phyloP scores from a whole-genome alignment of 495 filamentous ascomycete genomes.

The Xylaria curta region DNA sequence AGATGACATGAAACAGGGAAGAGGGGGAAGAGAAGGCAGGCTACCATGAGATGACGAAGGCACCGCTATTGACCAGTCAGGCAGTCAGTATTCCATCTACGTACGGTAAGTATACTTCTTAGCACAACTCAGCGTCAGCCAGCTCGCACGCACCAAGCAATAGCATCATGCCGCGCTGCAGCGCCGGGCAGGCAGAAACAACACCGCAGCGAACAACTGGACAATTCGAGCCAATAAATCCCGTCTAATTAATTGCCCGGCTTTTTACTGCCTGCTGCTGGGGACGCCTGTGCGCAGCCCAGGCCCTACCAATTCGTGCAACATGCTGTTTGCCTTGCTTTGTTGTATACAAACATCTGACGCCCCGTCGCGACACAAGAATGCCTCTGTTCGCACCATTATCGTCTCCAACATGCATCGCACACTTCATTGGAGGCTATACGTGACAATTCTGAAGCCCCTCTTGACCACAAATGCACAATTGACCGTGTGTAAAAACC shows the following conservation, averaged over 20 bases:
- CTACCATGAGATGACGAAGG: conserved; percentile 26
- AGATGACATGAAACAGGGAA: not conserved
- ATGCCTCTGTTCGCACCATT: conserved; percentile 6
- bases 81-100: conserved; percentile 19
- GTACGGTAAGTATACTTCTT: not conserved
- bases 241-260: conserved; percentile 14
- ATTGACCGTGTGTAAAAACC: not conserved
- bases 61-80: conserved; percentile 16
- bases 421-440: not conserved
- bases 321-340: conserved; percentile 16
- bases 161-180: conserved; percentile 22
- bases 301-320: conserved; percentile 11
- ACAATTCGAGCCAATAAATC: not conserved
- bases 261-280: conserved; percentile 1
- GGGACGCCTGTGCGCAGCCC: conserved; percentile 3
- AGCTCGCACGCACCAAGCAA: conserved; percentile 4
- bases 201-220: conserved; percentile 19
- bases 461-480: conserved; percentile 15
- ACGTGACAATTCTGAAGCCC: not conserved
- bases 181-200: conserved; percentile 23
- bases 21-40: not conserved
- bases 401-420: conserved; percentile 5
- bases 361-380: conserved; percentile 10
- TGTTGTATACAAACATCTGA: conserved; percentile 9
- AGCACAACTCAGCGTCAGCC: conserved; percentile 21